Evolutionary conservation across 139 green algal genomes (phyloP), one percentile per base, ranked within the genome.

Genomic region (Chlorella sorokiniana): DNA sequence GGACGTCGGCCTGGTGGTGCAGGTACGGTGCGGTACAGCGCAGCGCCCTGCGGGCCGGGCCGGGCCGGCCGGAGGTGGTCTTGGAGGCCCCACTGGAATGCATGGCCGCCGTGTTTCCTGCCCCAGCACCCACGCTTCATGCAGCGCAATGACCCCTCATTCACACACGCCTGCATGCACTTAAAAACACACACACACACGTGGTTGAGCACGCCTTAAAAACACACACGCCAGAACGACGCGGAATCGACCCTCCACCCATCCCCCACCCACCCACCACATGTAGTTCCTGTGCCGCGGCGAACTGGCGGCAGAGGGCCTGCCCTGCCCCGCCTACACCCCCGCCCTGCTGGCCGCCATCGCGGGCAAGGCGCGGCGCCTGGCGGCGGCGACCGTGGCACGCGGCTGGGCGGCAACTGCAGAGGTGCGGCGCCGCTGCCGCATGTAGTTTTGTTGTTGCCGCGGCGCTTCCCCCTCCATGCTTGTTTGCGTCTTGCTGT

Each of bases 1-100:
- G n/a, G 83, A 89, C 72, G 35, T 90, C 45, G 86, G 71, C 44
- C 73, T 79, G 54, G 74, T 90, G 37, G 72, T 85, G 45, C 70
- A 78, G 70, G 70, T 78, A 11, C 18, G 70, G 4, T 3, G 4
- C 1, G 40, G 8, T 10, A 35, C 2, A 10, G 25, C 20, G 29
- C n/a, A 40, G 14, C n/a, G 61, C 16, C 25, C 6, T 25, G 6
- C 9, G 6, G 52, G 52, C 22, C 7, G 35, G 59, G 59, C 7
- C 27, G 59, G 59, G 14, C 9, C 18, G 56, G 56, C 20, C 29
- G 54, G 54, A 63, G 16, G 8, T 8, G 27, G 54, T n/a, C 4
- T 16, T 7, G 20, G 11, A 16, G 8, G 54, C 11, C 54, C 27
- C 54, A 63, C 11, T 16, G 16, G 54, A 61, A 20, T 61, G 22